These are phyloP conservation scores for Coemansia sp. DNA, from an alignment of 192 early-diverging fungal genomes.

Conservation along the genomic window DNA sequence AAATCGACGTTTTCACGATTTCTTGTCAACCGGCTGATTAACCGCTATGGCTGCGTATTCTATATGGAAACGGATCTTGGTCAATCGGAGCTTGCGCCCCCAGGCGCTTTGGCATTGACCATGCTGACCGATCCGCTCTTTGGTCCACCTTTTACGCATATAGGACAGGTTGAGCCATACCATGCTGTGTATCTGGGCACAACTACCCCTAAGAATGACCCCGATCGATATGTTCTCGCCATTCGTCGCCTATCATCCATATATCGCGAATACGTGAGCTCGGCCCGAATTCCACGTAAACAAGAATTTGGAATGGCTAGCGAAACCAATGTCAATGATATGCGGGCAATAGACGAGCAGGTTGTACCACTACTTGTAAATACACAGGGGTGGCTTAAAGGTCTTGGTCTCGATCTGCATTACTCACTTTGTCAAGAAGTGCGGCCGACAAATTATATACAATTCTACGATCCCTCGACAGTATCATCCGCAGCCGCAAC, in stretches of 20 bases:
- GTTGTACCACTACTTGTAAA: slow-evolving; percentile 87
- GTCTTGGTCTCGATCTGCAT: slow-evolving; percentile 82
- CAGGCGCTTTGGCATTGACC: slow-evolving; percentile 79
- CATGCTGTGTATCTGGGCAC: slow-evolving; percentile 75
- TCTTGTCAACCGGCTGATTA: slow-evolving; percentile 73
- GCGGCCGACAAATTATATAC: slow-evolving; percentile 70
- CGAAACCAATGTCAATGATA: slow-evolving; percentile 6
- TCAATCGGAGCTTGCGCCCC: slow-evolving; percentile 83
- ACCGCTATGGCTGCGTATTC: slow-evolving; percentile 66
- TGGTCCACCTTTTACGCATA: slow-evolving; percentile 84
- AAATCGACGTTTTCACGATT: slow-evolving; percentile 88
- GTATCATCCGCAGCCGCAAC: background rate
- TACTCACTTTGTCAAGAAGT: slow-evolving; percentile 61
- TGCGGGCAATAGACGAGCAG: slow-evolving; percentile 13
- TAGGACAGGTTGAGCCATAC: slow-evolving; percentile 55
- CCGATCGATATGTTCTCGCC: slow-evolving; percentile 76
- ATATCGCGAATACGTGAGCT: slow-evolving; percentile 55
- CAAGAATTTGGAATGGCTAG: slow-evolving; percentile 12
- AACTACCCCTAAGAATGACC: slow-evolving; percentile 72
- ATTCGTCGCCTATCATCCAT: slow-evolving; percentile 61
- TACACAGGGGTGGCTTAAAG: slow-evolving; percentile 93
- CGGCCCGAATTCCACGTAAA: slow-evolving; percentile 2
- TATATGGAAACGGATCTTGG: slow-evolving; percentile 93
- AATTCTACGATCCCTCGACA: slow-evolving; percentile 43
- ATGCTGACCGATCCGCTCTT: slow-evolving; percentile 68